These are phyloP conservation scores for Pythium rishiriense DNA, from an alignment of 352 stramenopile species.

Conservation along the genomic window DNA sequence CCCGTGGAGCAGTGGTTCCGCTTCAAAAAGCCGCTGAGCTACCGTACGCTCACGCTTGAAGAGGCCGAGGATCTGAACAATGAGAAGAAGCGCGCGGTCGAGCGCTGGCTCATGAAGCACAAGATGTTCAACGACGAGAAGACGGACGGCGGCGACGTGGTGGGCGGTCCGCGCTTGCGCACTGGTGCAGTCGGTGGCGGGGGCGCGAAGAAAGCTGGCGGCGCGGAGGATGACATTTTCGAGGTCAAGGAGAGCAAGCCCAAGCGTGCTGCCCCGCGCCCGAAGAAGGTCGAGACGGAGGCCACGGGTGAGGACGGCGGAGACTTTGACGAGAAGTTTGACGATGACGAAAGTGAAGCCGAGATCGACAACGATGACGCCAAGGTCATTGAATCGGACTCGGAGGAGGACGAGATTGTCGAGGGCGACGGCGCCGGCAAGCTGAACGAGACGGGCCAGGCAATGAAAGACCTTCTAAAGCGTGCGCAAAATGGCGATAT, in stretches of 20 bases:
- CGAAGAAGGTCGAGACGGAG: constrained; percentile 54
- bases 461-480: constrained; percentile 85
- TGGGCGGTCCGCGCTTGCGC: constrained; percentile 65
- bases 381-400: constrained; percentile 66
- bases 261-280: constrained; percentile 42
- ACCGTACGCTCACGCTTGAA: constrained; percentile 82
- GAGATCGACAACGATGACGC: constrained; percentile 78
- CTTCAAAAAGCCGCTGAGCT: constrained; percentile 88
- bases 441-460: constrained; percentile 78
- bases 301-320: constrained; percentile 79
- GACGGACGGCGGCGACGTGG: constrained; percentile 47
- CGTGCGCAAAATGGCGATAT: constrained; percentile 77
- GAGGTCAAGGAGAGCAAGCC: constrained; percentile 49
- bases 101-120: constrained; percentile 89
- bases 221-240: constrained; percentile 69
- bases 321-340: constrained; percentile 88
- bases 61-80: constrained; percentile 88
- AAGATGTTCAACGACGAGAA: constrained; percentile 81
- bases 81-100: constrained; percentile 86
- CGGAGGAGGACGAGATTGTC: constrained; percentile 77
- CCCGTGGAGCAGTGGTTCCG: constrained; percentile 88
- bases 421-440: constrained; percentile 70
- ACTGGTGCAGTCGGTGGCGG: constrained; percentile 54
- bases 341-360: constrained; percentile 84
- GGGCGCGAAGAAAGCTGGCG: constrained; percentile 36